A percentile compares a stretch with the other conserved stretches of the same genome.
Conservation (phyloP, 257 asterid genomes). For the Solanum arcanum region DNA sequence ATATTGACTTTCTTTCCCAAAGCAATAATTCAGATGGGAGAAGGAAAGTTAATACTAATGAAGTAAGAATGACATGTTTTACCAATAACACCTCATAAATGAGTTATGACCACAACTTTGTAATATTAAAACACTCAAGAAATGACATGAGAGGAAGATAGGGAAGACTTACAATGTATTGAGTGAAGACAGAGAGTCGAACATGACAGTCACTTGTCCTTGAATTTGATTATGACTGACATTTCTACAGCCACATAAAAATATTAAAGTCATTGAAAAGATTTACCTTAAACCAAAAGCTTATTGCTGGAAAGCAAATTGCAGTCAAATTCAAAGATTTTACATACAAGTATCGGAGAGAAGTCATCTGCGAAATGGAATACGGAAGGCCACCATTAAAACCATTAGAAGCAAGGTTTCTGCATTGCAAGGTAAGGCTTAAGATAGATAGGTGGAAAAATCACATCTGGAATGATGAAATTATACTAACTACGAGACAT, state of each 20-base stretch:
- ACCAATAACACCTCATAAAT: background rate
- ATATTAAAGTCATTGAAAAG: background rate
- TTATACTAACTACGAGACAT: constrained; percentile 19
- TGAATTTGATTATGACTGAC: constrained; percentile 61
- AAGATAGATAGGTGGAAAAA: background rate
- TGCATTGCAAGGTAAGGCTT: constrained; percentile 19
- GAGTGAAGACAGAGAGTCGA: constrained; percentile 50
- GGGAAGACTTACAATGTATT: constrained; percentile 49
- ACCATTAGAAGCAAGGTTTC: constrained; percentile 63
- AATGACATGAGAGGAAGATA: constrained; percentile 3
- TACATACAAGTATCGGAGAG: constrained; percentile 72
- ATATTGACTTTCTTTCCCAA: background rate
- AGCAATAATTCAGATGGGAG: background rate
- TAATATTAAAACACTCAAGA: background rate
- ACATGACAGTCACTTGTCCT: constrained; percentile 46
- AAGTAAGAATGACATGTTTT: background rate
- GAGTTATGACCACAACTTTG: background rate
- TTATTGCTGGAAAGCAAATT: background rate
- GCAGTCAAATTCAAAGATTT: background rate
- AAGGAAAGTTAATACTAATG: background rate
- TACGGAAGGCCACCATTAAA: constrained; percentile 66
- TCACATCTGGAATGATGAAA: background rate
- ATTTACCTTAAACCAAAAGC: background rate
- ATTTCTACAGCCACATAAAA: constrained; percentile 37
- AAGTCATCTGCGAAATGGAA: constrained; percentile 55